phyloP scores from a whole-genome alignment of 371 early-diverging fungal genomes.

The Dinochytrium kinnereticum region DNA sequence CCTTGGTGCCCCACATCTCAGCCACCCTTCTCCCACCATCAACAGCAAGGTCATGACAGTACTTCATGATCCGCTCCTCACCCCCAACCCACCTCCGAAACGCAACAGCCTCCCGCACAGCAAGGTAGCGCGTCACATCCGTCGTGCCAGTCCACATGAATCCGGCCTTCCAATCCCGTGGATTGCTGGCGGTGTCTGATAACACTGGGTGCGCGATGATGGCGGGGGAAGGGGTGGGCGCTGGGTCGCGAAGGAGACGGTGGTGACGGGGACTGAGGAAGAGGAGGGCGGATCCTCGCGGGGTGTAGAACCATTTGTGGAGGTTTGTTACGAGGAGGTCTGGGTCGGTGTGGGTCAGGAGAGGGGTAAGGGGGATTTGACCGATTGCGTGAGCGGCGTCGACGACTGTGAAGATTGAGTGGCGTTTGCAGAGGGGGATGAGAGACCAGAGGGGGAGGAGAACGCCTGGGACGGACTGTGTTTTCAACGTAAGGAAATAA shows the following conservation, averaged over 20 bases:
- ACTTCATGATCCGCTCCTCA: conserved; percentile 63
- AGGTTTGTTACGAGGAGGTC: conserved; percentile 73
- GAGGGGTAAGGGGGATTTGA: conserved; percentile 62
- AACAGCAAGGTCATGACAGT: conserved; percentile 62
- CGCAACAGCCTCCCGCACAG: conserved; percentile 58
- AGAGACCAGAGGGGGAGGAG: conserved; percentile 62
- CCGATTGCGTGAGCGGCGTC: conserved; percentile 77
- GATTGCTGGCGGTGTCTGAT: not conserved
- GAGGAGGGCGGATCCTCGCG: conserved; percentile 63
- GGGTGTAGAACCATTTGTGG: conserved; percentile 71
- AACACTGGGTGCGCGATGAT: conserved; percentile 47
- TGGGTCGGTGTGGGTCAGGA: conserved; percentile 56
- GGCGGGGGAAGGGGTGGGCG: conserved; percentile 34
- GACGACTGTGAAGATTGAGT: conserved; percentile 62
- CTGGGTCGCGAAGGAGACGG: not conserved
- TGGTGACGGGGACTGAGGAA: conserved; percentile 63
- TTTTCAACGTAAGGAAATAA: no score
- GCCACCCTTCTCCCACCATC: conserved; percentile 62
- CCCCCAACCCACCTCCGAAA: conserved; percentile 68
- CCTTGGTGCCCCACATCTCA: conserved; percentile 60
- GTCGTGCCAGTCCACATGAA: conserved; percentile 27
- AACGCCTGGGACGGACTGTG: conserved; percentile 39
- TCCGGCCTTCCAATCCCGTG: not conserved
- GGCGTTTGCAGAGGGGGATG: conserved; percentile 50
- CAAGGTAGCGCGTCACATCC: conserved; percentile 37